Conservation (phyloP, 2,329 filamentous ascomycete species). For the Apiospora sp. region DNA sequence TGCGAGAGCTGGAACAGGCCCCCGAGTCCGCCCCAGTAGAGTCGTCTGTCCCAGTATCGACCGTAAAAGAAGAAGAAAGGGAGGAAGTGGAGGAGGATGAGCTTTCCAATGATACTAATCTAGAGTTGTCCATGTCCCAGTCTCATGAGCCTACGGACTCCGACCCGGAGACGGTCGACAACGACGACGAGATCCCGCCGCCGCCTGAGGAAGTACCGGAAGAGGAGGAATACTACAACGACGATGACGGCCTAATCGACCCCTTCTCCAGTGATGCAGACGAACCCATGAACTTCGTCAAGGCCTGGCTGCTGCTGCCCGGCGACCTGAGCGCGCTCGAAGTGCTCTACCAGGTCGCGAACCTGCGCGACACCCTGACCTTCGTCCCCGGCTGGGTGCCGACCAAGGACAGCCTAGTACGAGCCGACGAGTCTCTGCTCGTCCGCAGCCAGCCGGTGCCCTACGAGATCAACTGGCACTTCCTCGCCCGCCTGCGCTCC, state of each 20-base stretch:
- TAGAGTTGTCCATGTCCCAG: neutral
- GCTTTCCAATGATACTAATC: neutral
- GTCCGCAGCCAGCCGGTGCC: neutral
- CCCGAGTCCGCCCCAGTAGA: neutral
- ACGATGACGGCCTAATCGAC: constrained; percentile 2
- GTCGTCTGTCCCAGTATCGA: neutral
- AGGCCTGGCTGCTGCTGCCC: constrained; percentile 12
- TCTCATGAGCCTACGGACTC: neutral
- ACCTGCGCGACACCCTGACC: neutral
- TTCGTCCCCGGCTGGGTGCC: neutral
- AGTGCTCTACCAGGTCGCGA: constrained; percentile 10
- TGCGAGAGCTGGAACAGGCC: neutral
- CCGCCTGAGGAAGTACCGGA: neutral
- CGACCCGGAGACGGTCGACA: neutral
- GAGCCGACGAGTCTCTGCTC: neutral
- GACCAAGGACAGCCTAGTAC: neutral
- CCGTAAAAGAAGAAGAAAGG: neutral
- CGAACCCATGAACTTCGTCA: neutral
- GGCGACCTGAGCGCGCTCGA: neutral
- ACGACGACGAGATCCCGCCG: neutral
- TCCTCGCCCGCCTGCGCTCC: neutral
- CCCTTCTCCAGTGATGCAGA: neutral
- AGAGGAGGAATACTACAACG: neutral
- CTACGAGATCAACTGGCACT: neutral
- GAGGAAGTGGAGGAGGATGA: neutral